These are phyloP conservation scores for Plasmodium relictum DNA, from an alignment of 169 alveolate species.

Conservation along the genomic window DNA sequence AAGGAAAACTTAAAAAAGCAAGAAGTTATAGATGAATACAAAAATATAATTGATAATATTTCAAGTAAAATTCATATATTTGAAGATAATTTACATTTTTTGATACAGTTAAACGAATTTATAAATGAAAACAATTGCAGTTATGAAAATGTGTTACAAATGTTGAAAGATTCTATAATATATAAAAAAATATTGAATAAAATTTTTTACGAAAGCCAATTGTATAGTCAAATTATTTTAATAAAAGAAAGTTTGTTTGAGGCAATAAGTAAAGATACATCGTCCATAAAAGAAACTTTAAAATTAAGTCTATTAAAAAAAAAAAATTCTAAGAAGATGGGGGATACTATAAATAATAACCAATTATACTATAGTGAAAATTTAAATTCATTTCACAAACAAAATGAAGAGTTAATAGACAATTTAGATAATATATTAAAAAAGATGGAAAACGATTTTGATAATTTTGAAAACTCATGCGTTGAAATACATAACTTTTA, in stretches of 20 bases:
- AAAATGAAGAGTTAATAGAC: conserved; percentile 16
- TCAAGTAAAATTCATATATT: conserved; percentile 50
- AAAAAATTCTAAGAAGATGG: conserved; percentile 1
- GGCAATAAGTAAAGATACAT: conserved; percentile 15
- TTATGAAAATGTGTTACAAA: conserved; percentile 18
- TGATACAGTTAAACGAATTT: conserved; percentile 32
- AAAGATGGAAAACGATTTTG: conserved; percentile 31
- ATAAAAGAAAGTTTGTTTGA: conserved; percentile 51
- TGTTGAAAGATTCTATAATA: conserved; percentile 27
- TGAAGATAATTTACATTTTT: conserved; percentile 60
- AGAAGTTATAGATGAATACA: conserved; percentile 49
- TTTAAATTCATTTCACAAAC: not conserved
- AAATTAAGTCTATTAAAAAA: conserved; percentile 42
- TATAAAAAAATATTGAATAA: conserved; percentile 41
- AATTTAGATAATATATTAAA: conserved; percentile 19
- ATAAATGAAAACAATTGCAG: conserved; percentile 42
- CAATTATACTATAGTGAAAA: conserved; percentile 22
- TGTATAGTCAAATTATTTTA: conserved; percentile 40
- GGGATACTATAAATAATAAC: not conserved
- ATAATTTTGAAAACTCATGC: conserved; percentile 53
- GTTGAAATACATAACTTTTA: conserved; percentile 22
- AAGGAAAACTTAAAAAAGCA: conserved; percentile 33
- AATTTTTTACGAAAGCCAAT: conserved; percentile 47
- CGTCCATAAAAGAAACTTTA: conserved; percentile 13
- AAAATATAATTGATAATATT: conserved; percentile 18